Conservation (phyloP, 495 filamentous ascomycete genomes). For the Penicillium egyptiacum region DNA sequence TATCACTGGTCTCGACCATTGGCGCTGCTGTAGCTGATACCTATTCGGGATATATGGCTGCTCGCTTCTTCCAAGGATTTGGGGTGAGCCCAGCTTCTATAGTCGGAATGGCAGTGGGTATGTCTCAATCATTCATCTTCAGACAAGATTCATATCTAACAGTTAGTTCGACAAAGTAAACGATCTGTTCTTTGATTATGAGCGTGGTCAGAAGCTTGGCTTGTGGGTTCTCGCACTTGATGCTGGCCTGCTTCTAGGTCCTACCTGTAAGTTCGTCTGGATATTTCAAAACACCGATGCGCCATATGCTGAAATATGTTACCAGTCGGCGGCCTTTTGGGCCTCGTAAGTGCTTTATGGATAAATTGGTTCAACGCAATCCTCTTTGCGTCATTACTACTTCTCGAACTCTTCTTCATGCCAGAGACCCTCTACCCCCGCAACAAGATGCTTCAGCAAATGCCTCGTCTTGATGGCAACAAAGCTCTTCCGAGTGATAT, state of each 20-base stretch:
- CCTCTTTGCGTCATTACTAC: slow-evolving; percentile 51
- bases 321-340: slow-evolving; percentile 57
- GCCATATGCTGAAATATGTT: neutral
- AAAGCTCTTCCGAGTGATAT: slow-evolving; percentile 15
- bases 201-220: slow-evolving; percentile 61
- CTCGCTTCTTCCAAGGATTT: slow-evolving; percentile 62
- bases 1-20: slow-evolving; percentile 54
- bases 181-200: slow-evolving; percentile 60
- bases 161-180: slow-evolving; percentile 24
- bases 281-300: neutral
- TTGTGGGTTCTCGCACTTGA: slow-evolving; percentile 63
- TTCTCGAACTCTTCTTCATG: slow-evolving; percentile 54
- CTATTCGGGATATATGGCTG: slow-evolving; percentile 57
- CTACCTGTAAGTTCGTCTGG: slow-evolving; percentile 32
- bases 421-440: slow-evolving; percentile 63
- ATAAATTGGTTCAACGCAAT: slow-evolving; percentile 62
- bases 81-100: slow-evolving; percentile 59
- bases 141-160: neutral
- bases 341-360: slow-evolving; percentile 51
- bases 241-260: slow-evolving; percentile 56
- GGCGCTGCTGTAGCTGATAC: slow-evolving; percentile 48
- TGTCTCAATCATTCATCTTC: neutral
- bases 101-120: slow-evolving; percentile 60
- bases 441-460: slow-evolving; percentile 46
- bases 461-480: slow-evolving; percentile 21